phyloP scores from a whole-genome alignment of 2,329 filamentous ascomycete genomes.

The Cryphonectria nitschkei region DNA sequence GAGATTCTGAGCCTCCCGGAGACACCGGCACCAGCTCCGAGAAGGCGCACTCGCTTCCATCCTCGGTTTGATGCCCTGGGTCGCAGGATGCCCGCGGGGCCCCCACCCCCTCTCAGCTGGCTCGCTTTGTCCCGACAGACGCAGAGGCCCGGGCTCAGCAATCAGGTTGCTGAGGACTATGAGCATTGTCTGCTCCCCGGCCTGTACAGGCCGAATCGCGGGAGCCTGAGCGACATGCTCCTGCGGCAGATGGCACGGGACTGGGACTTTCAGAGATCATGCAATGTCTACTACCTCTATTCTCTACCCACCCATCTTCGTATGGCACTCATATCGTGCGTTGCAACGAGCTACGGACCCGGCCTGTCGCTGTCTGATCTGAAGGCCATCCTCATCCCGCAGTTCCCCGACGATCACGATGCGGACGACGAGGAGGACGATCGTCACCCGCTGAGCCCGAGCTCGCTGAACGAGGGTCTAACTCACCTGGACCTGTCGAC shows the following conservation, averaged over 20 bases:
- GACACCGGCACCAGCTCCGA: constrained; percentile 54
- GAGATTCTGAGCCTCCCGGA: constrained; percentile 64
- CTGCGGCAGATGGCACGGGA: constrained; percentile 55
- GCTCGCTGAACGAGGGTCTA: constrained; percentile 49
- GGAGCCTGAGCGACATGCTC: constrained; percentile 56
- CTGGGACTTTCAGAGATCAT: constrained; percentile 59
- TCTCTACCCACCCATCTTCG: constrained; percentile 58
- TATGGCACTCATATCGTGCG: constrained; percentile 53
- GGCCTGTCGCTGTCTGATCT: constrained; percentile 57
- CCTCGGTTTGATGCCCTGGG: constrained; percentile 51
- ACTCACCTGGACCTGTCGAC: constrained; percentile 58
- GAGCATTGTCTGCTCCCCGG: constrained; percentile 45
- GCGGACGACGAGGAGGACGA: constrained; percentile 31
- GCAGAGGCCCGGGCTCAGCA: constrained; percentile 24
- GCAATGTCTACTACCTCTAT: constrained; percentile 61
- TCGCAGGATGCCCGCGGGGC: constrained; percentile 59
- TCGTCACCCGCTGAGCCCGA: constrained; percentile 31
- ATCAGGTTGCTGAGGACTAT: constrained; percentile 4
- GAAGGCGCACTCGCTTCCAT: constrained; percentile 48
- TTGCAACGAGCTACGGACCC: constrained; percentile 48
- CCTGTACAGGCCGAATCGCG: constrained; percentile 45
- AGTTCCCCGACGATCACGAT: constrained; percentile 37
- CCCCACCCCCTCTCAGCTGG: constrained; percentile 64
- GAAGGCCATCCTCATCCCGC: constrained; percentile 47
- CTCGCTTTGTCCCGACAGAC: constrained; percentile 41